Base-by-base conservation (phyloP, 345 rosid genomes). In the Tarenaya hassleriana region DNA sequence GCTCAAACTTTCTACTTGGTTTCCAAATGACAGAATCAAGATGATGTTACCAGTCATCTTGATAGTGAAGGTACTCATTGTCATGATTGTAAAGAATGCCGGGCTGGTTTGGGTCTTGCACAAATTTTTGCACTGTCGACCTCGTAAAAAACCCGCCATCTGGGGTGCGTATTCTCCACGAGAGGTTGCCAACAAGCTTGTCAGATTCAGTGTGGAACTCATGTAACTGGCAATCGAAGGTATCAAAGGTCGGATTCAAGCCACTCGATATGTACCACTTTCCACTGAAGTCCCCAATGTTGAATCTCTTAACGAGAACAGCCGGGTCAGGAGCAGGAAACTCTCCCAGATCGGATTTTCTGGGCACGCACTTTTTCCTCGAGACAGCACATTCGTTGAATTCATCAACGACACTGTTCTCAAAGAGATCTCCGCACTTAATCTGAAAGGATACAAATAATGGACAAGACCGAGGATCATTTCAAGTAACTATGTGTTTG, bases 321-420 rank as follows among this genome's bases (percentile, higher is more conserved):
- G 86, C 58, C 50, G 98, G 88, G 60, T 79, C 80, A 11, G 96
- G 98, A 31, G 70, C 86, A 45, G 90, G 80, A 55, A 92, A 92
- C 19, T 84, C 94, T 46, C 98, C 95, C 4, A 83, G 62, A 51
- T 92, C 96, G 48, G 94, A 83, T 75, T 92, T 92, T 63, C 1
- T 62, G 19, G 98, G 96, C 5, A 87, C 98, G 45, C 96, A 87
- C 61, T 92, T 92, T 70, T 87, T 87, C 48, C 95, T 63, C 8
- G 98, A 73, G 56, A 92, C 95, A 9, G 96, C 96, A 61, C 96
- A 87, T 56, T 84, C 94, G 17, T 87, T 92, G 76, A 91, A 92
- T 67, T 87, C 79, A 47, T 92, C 96, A 54, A 92, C 98, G 16
- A 79, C 86, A 12, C 68, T 79, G 59, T 92, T 92, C 49, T 60